These are phyloP conservation scores for Psophocarpus tetragonolobus DNA, from an alignment of 306 rosid species.

Conservation along the genomic window DNA sequence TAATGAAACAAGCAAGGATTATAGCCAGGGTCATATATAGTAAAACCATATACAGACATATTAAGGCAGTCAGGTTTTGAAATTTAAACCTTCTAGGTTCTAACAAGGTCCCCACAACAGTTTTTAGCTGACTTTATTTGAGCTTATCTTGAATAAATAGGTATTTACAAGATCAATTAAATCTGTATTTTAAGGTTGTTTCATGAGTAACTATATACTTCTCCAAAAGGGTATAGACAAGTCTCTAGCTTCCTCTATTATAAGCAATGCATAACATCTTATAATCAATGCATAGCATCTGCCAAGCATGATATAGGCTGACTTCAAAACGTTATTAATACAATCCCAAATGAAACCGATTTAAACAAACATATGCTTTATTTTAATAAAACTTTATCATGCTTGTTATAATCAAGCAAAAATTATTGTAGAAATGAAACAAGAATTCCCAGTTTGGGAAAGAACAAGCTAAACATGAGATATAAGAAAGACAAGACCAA, in stretches of 20 bases:
- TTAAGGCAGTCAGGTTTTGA: neutral
- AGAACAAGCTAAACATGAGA: too few relatives aligned
- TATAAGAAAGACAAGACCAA: too few relatives aligned
- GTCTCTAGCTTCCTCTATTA: neutral
- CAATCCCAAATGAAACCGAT: neutral
- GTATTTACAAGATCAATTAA: neutral
- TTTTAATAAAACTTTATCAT: slow-evolving; percentile 9
- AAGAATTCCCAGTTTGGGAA: too few relatives aligned
- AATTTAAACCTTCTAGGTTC: too few relatives aligned
- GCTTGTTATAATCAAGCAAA: too few relatives aligned
- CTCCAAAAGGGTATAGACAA: slow-evolving; percentile 1
- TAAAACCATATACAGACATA: too few relatives aligned
- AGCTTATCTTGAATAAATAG: neutral
- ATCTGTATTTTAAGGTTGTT: neutral
- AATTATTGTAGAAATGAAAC: too few relatives aligned
- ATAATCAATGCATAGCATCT: too few relatives aligned
- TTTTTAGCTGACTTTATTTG: neutral
- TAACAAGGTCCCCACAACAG: neutral
- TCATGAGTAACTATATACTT: neutral
- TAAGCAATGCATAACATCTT: slow-evolving; percentile 2
- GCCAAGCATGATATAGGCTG: neutral
- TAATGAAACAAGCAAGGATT: too few relatives aligned
- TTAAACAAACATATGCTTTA: neutral
- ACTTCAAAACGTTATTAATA: neutral
- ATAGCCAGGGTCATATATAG: too few relatives aligned